These are phyloP conservation scores for Pythium scleroteichum DNA, from an alignment of 352 stramenopile species.

Conservation along the genomic window DNA sequence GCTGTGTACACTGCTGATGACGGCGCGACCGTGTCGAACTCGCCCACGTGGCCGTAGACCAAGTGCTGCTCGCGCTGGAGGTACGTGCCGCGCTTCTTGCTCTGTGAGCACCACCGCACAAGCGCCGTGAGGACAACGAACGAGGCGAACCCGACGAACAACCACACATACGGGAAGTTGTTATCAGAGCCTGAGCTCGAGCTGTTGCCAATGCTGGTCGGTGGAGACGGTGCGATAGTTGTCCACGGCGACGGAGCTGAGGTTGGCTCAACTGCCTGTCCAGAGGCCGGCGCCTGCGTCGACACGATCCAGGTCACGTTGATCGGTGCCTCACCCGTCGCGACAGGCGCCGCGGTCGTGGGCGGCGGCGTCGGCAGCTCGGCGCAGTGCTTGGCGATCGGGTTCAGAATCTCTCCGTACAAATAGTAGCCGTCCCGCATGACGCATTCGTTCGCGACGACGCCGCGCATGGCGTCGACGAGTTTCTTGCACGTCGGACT, in stretches of 20 bases:
- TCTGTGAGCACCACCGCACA: constrained; percentile 28
- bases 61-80: constrained; percentile 6
- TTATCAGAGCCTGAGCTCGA: not conserved
- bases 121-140: not conserved
- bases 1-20: not conserved
- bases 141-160: too few species aligned
- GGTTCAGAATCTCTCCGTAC: constrained; percentile 15
- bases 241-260: not conserved
- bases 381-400: constrained; percentile 7
- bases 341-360: not conserved
- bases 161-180: constrained; percentile 14
- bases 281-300: not conserved
- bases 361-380: not conserved
- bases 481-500: constrained; percentile 2
- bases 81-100: constrained; percentile 54
- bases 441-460: constrained; percentile 17
- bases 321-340: constrained; percentile 1
- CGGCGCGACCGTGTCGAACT: not conserved
- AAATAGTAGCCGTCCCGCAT: constrained; percentile 14
- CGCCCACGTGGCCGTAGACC: constrained; percentile 1
- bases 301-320: not conserved
- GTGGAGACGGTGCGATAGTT: not conserved
- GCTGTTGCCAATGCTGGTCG: not conserved
- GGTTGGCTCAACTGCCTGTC: too few species aligned
- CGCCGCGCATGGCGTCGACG: constrained; percentile 4